phyloP scores from a whole-genome alignment of 495 filamentous ascomycete species.

The Hyaloscypha finlandica region DNA sequence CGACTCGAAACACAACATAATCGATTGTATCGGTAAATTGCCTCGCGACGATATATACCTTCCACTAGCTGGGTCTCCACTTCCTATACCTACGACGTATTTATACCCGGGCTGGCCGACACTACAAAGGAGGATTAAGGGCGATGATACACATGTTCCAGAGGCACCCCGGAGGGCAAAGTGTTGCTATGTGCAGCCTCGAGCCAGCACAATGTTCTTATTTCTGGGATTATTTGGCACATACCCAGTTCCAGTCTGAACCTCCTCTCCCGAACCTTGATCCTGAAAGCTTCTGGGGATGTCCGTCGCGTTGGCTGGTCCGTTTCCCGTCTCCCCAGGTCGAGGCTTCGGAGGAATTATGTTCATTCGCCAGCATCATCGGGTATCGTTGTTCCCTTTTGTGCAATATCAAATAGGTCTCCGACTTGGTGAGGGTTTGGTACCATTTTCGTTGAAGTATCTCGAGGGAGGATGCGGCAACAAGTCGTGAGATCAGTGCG shows the following conservation, averaged over 20 bases:
- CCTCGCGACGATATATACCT: not conserved
- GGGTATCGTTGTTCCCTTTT: constrained; percentile 50
- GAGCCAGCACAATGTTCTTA: not conserved
- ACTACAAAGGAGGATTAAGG: not conserved
- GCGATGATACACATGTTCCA: not conserved
- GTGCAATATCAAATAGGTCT: constrained; percentile 51
- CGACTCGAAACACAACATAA: not conserved
- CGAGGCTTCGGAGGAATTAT: constrained; percentile 57
- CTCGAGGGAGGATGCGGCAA: not conserved
- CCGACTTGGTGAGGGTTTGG: constrained; percentile 36
- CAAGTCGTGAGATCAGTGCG: no score
- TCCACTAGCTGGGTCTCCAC: not conserved
- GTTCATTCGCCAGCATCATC: constrained; percentile 52
- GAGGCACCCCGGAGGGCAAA: constrained; percentile 40
- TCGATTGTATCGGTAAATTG: constrained; percentile 2
- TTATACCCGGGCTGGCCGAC: not conserved
- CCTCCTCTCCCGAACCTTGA: constrained; percentile 47
- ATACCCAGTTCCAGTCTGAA: constrained; percentile 51
- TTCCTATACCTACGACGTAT: not conserved
- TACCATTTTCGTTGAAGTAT: constrained; percentile 10
- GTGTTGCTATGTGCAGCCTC: constrained; percentile 31
- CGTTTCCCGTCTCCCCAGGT: constrained; percentile 53
- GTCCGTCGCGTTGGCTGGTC: constrained; percentile 51
- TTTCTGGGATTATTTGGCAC: not conserved
- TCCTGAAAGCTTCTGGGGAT: constrained; percentile 46